phyloP scores from a whole-genome alignment of 257 asterid genomes.

The Solanum ahanhuiri region DNA sequence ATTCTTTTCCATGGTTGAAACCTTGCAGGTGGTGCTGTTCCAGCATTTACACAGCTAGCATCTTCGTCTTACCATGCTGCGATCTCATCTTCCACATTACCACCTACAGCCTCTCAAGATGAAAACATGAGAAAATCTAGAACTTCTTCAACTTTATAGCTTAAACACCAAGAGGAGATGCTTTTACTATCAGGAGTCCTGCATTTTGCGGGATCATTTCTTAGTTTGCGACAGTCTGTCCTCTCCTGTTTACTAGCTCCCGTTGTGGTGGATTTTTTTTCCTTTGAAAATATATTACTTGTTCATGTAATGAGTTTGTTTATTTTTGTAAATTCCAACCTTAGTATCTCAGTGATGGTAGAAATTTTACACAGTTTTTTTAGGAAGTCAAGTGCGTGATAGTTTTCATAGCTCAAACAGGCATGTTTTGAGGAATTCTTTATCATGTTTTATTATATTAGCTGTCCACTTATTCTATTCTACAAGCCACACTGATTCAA shows the following conservation, averaged over 20 bases:
- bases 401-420: not conserved
- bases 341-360: not conserved
- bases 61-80: constrained; percentile 77
- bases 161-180: not conserved
- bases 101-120: constrained; percentile 40
- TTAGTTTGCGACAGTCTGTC: too few species aligned
- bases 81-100: constrained; percentile 34
- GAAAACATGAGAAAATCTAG: constrained; percentile 15
- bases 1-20: constrained; percentile 3
- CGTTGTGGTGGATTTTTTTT: not conserved
- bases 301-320: not conserved
- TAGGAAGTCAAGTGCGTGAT: not conserved
- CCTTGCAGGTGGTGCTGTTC: constrained; percentile 81
- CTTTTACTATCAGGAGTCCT: not conserved
- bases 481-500: not conserved
- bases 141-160: constrained; percentile 15
- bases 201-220: not conserved
- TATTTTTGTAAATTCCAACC: not conserved
- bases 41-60: constrained; percentile 78
- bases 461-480: not conserved
- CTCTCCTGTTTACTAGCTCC: not conserved
- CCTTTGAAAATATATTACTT: not conserved
- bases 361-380: not conserved
- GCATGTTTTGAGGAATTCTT: not conserved
- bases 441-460: not conserved